Evolutionary conservation across 2,329 filamentous ascomycete genomes (phyloP).

Genomic region (Talaromyces piceae): DNA sequence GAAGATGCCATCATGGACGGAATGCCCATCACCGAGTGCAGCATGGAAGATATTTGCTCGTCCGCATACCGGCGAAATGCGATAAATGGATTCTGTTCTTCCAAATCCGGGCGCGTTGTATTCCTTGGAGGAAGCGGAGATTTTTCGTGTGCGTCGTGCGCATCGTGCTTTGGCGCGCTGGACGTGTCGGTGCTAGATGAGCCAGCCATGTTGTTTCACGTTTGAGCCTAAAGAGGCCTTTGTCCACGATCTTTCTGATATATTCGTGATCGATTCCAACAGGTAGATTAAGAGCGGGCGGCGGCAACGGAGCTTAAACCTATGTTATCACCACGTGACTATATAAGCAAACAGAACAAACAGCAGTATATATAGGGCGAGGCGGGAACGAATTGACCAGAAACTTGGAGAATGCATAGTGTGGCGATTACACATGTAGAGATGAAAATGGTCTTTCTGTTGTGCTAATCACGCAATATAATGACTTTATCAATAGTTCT

Average conservation of each 20-base stretch:
- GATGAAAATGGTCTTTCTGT: no score
- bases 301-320: constrained; percentile 18
- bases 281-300: constrained; percentile 23
- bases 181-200: constrained; percentile 1
- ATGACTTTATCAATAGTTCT: no score
- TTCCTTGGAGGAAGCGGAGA: constrained; percentile 11
- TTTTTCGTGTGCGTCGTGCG: constrained; percentile 8
- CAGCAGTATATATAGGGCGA: no score
- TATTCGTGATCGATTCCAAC: neutral
- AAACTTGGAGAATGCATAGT: no score
- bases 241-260: neutral
- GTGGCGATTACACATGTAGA: no score
- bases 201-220: constrained; percentile 6
- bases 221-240: neutral
- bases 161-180: constrained; percentile 1
- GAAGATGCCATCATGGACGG: constrained; percentile 29
- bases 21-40: constrained; percentile 46
- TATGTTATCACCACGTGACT: constrained; percentile 25
- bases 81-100: constrained; percentile 50
- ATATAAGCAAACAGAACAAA: constrained; percentile 14
- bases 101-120: constrained; percentile 15
- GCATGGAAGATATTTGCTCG: constrained; percentile 47
- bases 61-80: constrained; percentile 56
- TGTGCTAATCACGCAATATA: no score
- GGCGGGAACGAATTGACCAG: no score